These are phyloP conservation scores for Saccharomyces eubayanus DNA, from an alignment of 805 yeast genomes.

Conservation along the genomic window DNA sequence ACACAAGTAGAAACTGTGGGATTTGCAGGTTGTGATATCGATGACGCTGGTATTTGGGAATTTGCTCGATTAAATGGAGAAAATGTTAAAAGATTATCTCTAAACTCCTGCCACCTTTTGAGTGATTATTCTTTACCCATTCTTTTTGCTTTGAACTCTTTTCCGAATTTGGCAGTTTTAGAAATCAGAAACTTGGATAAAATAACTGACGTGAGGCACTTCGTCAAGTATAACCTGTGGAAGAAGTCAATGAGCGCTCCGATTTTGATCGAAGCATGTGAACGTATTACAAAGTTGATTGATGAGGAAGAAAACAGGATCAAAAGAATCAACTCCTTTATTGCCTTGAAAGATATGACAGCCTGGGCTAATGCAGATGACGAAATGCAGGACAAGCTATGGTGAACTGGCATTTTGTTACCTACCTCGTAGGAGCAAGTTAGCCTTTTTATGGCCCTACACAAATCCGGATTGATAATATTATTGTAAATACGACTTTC, in stretches of 20 bases:
- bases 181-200: constrained; percentile 61
- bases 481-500: neutral
- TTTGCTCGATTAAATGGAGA: constrained; percentile 48
- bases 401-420: neutral
- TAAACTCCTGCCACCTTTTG: constrained; percentile 60
- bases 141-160: constrained; percentile 37
- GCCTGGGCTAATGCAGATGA: constrained; percentile 50
- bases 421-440: neutral
- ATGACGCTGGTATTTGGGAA: constrained; percentile 77
- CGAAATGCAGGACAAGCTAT: constrained; percentile 21
- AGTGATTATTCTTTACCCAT: constrained; percentile 53
- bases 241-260: constrained; percentile 39
- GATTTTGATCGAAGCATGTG: constrained; percentile 73
- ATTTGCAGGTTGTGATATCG: constrained; percentile 76
- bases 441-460: neutral
- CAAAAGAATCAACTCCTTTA: constrained; percentile 47
- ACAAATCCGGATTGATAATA: neutral
- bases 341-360: constrained; percentile 53
- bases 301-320: constrained; percentile 50
- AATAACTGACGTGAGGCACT: constrained; percentile 50
- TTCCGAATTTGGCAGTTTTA: constrained; percentile 57
- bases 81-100: constrained; percentile 54
- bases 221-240: constrained; percentile 58
- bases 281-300: constrained; percentile 50
- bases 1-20: constrained; percentile 67